Conservation (phyloP, 1,284 basidiomycete genomes). For the Vanrija sp. region DNA sequence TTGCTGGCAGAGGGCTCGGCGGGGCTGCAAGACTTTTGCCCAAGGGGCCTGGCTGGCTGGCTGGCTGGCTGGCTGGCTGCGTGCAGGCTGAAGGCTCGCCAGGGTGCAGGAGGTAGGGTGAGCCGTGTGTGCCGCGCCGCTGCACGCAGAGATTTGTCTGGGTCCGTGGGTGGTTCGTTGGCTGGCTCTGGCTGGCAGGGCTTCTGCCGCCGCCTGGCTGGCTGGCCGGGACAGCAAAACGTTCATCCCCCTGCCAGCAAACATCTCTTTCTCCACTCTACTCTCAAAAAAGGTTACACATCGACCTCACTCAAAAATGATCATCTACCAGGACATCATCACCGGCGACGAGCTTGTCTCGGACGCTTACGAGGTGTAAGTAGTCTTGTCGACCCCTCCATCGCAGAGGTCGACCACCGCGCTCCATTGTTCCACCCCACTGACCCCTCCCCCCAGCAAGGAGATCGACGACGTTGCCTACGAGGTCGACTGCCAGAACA, state of each 20-base stretch:
- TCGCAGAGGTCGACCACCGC: too few species aligned
- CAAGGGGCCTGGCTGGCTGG: too few species aligned
- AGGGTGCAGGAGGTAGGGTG: too few species aligned
- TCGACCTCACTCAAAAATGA: slow-evolving; percentile 27
- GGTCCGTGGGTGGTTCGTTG: too few species aligned
- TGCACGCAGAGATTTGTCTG: too few species aligned
- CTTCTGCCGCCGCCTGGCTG: not conserved
- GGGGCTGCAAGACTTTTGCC: too few species aligned
- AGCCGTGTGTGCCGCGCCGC: too few species aligned
- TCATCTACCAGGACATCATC: slow-evolving; percentile 55
- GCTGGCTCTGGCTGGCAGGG: too few species aligned
- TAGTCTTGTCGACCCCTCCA: not conserved
- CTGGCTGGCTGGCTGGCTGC: not conserved
- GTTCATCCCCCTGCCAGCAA: not conserved
- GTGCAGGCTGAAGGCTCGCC: not conserved
- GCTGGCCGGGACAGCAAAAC: not conserved
- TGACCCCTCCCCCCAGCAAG: slow-evolving; percentile 59
- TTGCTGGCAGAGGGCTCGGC: too few species aligned
- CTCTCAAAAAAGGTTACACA: slow-evolving; percentile 6
- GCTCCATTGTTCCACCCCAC: not conserved
- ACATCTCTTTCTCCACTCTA: slow-evolving; percentile 2
- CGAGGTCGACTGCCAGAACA: slow-evolving; percentile 80
- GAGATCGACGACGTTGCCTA: slow-evolving; percentile 75
- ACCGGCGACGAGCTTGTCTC: slow-evolving; percentile 91
- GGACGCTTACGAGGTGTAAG: slow-evolving; percentile 82